These are phyloP conservation scores for Diatrype stigma DNA, from an alignment of 2,329 filamentous ascomycete genomes.

Conservation along the genomic window DNA sequence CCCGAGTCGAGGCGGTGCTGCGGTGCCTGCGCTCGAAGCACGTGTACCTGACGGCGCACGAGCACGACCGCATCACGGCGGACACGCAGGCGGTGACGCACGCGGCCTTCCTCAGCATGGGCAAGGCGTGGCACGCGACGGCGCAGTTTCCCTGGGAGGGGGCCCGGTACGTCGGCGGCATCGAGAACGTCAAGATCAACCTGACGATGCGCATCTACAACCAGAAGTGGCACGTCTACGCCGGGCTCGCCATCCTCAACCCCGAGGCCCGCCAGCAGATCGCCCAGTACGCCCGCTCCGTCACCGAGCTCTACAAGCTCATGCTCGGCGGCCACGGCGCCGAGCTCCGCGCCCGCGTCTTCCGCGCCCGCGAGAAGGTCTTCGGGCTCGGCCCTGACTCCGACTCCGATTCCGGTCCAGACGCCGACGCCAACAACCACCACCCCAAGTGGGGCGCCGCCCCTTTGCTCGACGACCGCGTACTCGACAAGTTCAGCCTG, in stretches of 20 bases:
- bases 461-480: constrained; percentile 72
- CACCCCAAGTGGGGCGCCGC: constrained; percentile 55
- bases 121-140: constrained; percentile 94
- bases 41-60: constrained; percentile 79
- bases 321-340: constrained; percentile 83
- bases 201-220: constrained; percentile 94
- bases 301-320: constrained; percentile 92
- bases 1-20: constrained; percentile 76
- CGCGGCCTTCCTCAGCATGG: constrained; percentile 95
- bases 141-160: constrained; percentile 96
- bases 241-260: constrained; percentile 93
- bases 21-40: constrained; percentile 80
- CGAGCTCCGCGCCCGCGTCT: constrained; percentile 71
- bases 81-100: constrained; percentile 98
- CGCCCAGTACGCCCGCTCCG: constrained; percentile 84
- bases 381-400: no score
- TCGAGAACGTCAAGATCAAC: constrained; percentile 99
- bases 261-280: constrained; percentile 90
- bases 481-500: constrained; percentile 85
- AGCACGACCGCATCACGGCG: constrained; percentile 95
- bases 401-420: no score
- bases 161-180: constrained; percentile 90
- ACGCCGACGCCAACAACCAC: constrained; percentile 63
- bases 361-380: constrained; percentile 61
- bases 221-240: constrained; percentile 99